phyloP scores from a whole-genome alignment of 495 filamentous ascomycete genomes.

The Penicillium ochrochloron region DNA sequence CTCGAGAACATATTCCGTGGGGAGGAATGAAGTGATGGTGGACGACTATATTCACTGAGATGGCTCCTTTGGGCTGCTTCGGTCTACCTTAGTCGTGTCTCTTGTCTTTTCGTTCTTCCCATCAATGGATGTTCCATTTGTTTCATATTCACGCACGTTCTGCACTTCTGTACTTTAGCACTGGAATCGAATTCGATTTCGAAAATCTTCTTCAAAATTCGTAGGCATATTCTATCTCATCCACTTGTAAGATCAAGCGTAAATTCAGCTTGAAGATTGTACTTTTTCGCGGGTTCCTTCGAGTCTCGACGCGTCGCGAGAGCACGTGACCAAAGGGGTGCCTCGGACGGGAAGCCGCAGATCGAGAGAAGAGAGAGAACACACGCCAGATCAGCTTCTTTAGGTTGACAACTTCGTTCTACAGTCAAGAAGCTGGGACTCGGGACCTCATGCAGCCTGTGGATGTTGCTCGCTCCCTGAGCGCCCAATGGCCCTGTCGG shows the following conservation, averaged over 20 bases:
- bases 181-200: slow-evolving; percentile 18
- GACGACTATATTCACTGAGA: background rate
- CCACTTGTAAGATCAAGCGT: background rate
- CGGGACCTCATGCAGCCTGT: slow-evolving; percentile 38
- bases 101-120: slow-evolving; percentile 10
- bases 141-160: slow-evolving; percentile 19
- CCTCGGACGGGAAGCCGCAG: slow-evolving; percentile 10
- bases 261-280: too few species aligned
- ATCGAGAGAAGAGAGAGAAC: background rate
- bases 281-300: background rate
- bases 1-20: background rate
- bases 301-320: slow-evolving; percentile 16
- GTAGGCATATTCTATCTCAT: background rate
- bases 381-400: slow-evolving; percentile 5
- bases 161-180: slow-evolving; percentile 29
- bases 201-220: background rate
- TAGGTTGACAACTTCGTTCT: background rate
- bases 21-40: background rate
- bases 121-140: slow-evolving; percentile 5
- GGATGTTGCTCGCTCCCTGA: slow-evolving; percentile 47
- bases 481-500: slow-evolving; percentile 64
- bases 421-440: slow-evolving; percentile 5
- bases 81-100: background rate
- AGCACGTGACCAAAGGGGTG: slow-evolving; percentile 21
- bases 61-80: background rate